Conservation (phyloP, 495 filamentous ascomycete genomes). For the Aspergillus funiculosus region DNA sequence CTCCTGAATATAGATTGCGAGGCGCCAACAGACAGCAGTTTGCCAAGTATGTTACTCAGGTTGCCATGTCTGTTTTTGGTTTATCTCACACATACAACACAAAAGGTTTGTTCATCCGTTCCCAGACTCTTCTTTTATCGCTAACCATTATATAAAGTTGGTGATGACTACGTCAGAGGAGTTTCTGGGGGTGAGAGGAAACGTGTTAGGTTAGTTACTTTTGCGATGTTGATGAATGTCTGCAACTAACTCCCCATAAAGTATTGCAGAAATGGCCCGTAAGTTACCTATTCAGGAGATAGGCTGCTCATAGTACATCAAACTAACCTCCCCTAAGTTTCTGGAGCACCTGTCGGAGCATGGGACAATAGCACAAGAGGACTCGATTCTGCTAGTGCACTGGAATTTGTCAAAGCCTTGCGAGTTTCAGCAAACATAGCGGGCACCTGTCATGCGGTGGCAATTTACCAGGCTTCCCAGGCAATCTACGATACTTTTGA, state of each 20-base stretch:
- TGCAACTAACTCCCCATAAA: constrained; percentile 24
- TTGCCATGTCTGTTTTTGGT: constrained; percentile 58
- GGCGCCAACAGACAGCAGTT: constrained; percentile 39
- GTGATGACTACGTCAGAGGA: constrained; percentile 51
- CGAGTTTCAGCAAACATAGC: constrained; percentile 67
- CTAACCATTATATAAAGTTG: constrained; percentile 37
- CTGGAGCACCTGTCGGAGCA: constrained; percentile 63
- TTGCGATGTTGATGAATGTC: background rate
- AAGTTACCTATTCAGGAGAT: constrained; percentile 10
- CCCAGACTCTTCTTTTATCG: constrained; percentile 8
- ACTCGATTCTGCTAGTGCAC: constrained; percentile 74
- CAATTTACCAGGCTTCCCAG: constrained; percentile 80
- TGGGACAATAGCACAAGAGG: constrained; percentile 89
- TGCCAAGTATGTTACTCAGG: constrained; percentile 46
- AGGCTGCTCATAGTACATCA: constrained; percentile 15
- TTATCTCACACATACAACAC: constrained; percentile 53
- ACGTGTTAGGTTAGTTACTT: constrained; percentile 37
- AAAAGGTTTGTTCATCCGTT: constrained; percentile 30
- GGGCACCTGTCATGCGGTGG: constrained; percentile 70
- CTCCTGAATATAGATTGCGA: constrained; percentile 38
- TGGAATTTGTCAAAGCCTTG: constrained; percentile 65
- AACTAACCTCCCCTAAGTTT: constrained; percentile 44
- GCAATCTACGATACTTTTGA: constrained; percentile 69
- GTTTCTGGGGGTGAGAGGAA: constrained; percentile 83
- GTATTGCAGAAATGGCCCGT: constrained; percentile 54